Evolutionary conservation across 441 rosid species (phyloP).

Genomic region (Euphorbia celastroides): DNA sequence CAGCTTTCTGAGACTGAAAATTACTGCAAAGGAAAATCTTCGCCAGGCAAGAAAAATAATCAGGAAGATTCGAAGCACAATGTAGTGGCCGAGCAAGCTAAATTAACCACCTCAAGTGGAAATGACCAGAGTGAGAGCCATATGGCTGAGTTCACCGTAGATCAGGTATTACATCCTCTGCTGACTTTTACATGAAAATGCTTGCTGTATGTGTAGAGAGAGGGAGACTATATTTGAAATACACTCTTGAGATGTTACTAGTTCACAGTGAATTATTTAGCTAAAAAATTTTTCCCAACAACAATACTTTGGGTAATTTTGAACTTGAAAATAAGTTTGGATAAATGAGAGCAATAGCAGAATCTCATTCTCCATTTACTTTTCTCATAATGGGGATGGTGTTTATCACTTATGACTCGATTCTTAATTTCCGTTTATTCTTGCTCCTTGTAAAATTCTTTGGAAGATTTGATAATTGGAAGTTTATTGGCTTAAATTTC

Average conservation of each 20-base stretch:
- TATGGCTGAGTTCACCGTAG: slow-evolving; percentile 29
- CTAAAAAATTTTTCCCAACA: background rate
- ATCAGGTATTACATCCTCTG: slow-evolving; percentile 33
- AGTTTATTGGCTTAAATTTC: background rate
- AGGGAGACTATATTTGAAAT: background rate
- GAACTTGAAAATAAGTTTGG: background rate
- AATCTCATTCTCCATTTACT: background rate
- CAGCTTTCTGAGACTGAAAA: slow-evolving; percentile 38
- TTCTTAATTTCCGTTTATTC: background rate
- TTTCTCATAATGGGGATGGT: slow-evolving; percentile 1
- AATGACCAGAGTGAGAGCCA: slow-evolving; percentile 23
- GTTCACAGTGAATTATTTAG: background rate
- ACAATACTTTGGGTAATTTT: background rate
- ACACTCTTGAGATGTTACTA: background rate
- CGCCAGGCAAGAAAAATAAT: slow-evolving; percentile 29
- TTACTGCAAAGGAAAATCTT: slow-evolving; percentile 25
- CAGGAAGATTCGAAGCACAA: slow-evolving; percentile 30
- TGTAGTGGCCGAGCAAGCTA: slow-evolving; percentile 29
- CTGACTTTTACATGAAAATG: background rate
- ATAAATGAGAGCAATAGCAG: background rate
- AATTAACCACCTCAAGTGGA: slow-evolving; percentile 35
- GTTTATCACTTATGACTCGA: background rate
- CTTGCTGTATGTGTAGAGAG: background rate
- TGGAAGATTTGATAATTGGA: background rate
- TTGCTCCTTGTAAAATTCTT: background rate